Conservation (phyloP, 805 yeast genomes). For the Teunomyces gatunensis region DNA sequence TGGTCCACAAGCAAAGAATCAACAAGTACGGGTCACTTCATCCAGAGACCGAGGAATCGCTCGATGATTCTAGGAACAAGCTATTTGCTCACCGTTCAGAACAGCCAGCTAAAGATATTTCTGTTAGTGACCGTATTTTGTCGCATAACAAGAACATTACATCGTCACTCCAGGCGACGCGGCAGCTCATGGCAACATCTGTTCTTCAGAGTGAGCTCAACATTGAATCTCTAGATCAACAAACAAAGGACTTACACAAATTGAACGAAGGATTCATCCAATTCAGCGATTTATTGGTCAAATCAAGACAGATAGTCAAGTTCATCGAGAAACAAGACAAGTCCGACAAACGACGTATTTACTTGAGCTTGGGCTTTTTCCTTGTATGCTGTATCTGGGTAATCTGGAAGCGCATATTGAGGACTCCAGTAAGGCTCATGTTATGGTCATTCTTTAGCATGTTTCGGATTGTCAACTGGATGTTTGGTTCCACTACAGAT, state of each 20-base stretch:
- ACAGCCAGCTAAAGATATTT: not conserved
- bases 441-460: slow-evolving; percentile 47
- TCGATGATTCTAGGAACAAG: slow-evolving; percentile 9
- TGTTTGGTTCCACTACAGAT: slow-evolving; percentile 1
- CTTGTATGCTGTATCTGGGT: slow-evolving; percentile 47
- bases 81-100: slow-evolving; percentile 23
- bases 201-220: slow-evolving; percentile 52
- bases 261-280: slow-evolving; percentile 41
- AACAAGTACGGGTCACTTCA: slow-evolving; percentile 15
- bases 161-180: slow-evolving; percentile 44
- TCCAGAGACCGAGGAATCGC: not conserved
- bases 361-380: slow-evolving; percentile 46
- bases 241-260: slow-evolving; percentile 38
- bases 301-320: slow-evolving; percentile 45
- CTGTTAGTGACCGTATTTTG: slow-evolving; percentile 41
- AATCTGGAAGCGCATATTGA: slow-evolving; percentile 47
- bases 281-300: slow-evolving; percentile 40
- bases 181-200: slow-evolving; percentile 48
- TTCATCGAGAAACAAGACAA: slow-evolving; percentile 53
- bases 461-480: slow-evolving; percentile 18
- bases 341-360: slow-evolving; percentile 47
- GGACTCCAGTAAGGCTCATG: slow-evolving; percentile 41
- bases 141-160: slow-evolving; percentile 48
- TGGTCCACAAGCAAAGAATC: slow-evolving; percentile 31
- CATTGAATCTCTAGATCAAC: slow-evolving; percentile 46